Conservation (phyloP, 2,329 filamentous ascomycete genomes). For the Ophiostoma triangulosporum region DNA sequence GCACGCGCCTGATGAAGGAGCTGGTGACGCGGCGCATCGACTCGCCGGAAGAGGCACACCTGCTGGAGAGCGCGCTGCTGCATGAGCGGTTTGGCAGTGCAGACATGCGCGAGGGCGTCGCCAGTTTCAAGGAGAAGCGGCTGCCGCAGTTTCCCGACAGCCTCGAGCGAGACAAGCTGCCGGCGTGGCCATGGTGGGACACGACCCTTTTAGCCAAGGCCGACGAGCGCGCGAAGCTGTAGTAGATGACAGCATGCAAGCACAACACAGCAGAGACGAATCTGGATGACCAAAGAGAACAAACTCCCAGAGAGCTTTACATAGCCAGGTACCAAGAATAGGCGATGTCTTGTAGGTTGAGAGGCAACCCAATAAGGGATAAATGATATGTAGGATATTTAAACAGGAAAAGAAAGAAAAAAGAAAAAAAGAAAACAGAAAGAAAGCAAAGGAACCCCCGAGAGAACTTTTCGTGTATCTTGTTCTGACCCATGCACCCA, state of each 20-base stretch:
- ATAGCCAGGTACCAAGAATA: no score
- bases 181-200: slow-evolving; percentile 56
- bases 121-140: slow-evolving; percentile 58
- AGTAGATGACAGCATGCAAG: background rate
- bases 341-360: no score
- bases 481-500: slow-evolving; percentile 3
- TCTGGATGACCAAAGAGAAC: no score
- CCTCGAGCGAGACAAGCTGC: slow-evolving; percentile 35
- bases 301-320: no score
- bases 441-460: background rate
- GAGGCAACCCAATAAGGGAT: background rate
- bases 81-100: slow-evolving; percentile 41
- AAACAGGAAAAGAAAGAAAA: background rate
- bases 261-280: no score
- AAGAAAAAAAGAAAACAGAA: background rate
- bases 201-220: slow-evolving; percentile 24
- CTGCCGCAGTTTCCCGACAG: slow-evolving; percentile 43
- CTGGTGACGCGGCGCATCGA: slow-evolving; percentile 49
- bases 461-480: slow-evolving; percentile 2
- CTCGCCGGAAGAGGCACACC: slow-evolving; percentile 54
- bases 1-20: slow-evolving; percentile 54
- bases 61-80: slow-evolving; percentile 54
- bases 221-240: slow-evolving; percentile 10
- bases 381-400: background rate
- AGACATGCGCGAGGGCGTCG: slow-evolving; percentile 54